Evolutionary conservation across 202 grass and related monocot genomes (phyloP).

Genomic region (Miscanthus sacchariflorus): DNA sequence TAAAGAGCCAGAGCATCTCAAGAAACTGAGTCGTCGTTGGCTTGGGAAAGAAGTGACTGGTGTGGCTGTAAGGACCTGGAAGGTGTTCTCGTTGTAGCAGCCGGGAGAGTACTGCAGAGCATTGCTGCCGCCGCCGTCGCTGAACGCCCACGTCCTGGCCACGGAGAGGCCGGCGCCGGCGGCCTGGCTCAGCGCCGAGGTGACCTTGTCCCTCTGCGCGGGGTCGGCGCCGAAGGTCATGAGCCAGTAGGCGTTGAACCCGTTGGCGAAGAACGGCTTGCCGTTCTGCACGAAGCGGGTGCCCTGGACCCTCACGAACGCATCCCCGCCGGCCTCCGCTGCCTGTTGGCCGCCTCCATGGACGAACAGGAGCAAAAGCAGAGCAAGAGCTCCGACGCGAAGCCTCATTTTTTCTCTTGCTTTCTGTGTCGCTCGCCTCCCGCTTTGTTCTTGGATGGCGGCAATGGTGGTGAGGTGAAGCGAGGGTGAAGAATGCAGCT

Average conservation of each 20-base stretch:
- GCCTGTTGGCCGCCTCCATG: conserved; percentile 9
- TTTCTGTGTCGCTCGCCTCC: neutral
- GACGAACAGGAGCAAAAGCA: conserved; percentile 54
- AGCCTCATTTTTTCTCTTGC: conserved; percentile 18
- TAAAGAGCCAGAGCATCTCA: neutral
- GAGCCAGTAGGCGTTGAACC: conserved; percentile 99
- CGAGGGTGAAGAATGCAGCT: neutral
- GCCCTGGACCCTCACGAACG: conserved; percentile 73
- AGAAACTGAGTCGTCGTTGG: neutral
- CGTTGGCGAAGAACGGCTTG: conserved; percentile 82
- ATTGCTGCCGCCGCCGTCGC: conserved; percentile 59
- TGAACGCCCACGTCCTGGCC: conserved; percentile 88
- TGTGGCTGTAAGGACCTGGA: conserved; percentile 53
- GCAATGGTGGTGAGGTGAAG: conserved; percentile 26
- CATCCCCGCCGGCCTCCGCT: conserved; percentile 37
- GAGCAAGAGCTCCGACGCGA: conserved; percentile 35
- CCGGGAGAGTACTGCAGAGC: conserved; percentile 77
- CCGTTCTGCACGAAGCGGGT: conserved; percentile 81
- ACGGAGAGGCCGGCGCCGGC: conserved; percentile 70
- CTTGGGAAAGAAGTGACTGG: neutral
- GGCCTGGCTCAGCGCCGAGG: conserved; percentile 60
- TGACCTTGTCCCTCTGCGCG: conserved; percentile 66
- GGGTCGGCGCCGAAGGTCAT: conserved; percentile 74
- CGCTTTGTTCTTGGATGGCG: neutral
- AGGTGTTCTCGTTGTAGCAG: conserved; percentile 83